Base-by-base conservation (phyloP, 2,329 filamentous ascomycete genomes). In the Venturia pyrina region DNA sequence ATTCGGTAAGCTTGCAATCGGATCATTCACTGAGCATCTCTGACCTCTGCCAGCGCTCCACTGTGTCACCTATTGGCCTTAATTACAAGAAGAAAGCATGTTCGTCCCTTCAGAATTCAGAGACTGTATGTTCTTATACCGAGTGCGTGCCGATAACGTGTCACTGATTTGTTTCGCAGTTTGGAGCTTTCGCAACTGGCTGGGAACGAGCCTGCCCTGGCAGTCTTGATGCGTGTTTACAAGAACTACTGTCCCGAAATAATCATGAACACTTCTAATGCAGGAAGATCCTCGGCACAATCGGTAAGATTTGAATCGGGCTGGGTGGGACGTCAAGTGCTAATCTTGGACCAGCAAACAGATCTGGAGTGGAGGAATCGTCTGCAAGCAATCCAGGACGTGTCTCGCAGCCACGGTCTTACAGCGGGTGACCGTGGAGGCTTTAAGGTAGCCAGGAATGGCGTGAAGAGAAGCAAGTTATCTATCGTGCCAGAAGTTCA, bases 221-320 rank as follows among this genome's bases (percentile, higher is more conserved):
- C 89, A 46, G 89, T 89, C 3, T 80, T 96, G 21, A 79, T 96
- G 62, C 85, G 89, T 65, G 86, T 93, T n/a, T 96, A 88, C 78
- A 95, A 95, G 73, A 91, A 93, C 73, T 96, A 93, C 75, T 96
- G 93, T 71, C 91, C 91, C 0, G 91, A 96, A 73, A 90, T 96
- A 65, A 90, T 96, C 67, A 83, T 93, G 17, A 89, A 88, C 28
- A 88, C 89, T 69, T 80, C 84, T 4, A 83, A 85, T 40, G 73
- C 71, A 48, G 76, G 70, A 70, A 72, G 74, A 57, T 73, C 74
- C 43, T 76, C 76, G 24, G 75, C 76, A 65, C 72, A 75, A 69
- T 73, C 73, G 48, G 75, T 78, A 65, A 71, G 75, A 80, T 65
- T 65, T 57, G 24, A 59, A 3, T 24, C 44, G 21, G 24, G 34